Conservation (phyloP, 805 yeast species). For the Pichia thaimueangensis region DNA sequence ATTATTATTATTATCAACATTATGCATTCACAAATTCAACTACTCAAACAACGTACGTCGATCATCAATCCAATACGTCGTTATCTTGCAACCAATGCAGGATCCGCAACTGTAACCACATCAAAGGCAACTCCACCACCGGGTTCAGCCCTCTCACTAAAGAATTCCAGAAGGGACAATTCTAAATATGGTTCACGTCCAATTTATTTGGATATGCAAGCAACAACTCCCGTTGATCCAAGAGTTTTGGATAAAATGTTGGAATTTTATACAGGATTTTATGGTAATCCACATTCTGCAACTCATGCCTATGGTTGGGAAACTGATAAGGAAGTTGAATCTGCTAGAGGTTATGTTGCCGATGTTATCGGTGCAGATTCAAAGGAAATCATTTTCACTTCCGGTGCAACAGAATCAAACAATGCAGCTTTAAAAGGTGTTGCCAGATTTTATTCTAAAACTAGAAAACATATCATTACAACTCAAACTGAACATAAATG, state of each 20-base stretch:
- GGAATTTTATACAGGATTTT: constrained; percentile 80
- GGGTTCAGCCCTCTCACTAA: constrained; percentile 41
- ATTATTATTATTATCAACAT: too few species aligned
- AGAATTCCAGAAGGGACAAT: constrained; percentile 39
- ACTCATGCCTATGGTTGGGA: constrained; percentile 99
- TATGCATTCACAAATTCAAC: too few species aligned
- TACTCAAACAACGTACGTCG: neutral
- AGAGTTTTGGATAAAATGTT: constrained; percentile 88
- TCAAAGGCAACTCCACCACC: constrained; percentile 32
- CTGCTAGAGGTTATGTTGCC: constrained; percentile 79
- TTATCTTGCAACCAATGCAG: neutral
- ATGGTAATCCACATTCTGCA: constrained; percentile 96
- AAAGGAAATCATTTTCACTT: constrained; percentile 92
- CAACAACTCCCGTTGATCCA: constrained; percentile 97
- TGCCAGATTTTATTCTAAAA: constrained; percentile 82
- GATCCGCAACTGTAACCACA: constrained; percentile 3
- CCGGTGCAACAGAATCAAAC: constrained; percentile 97
- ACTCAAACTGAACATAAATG: constrained; percentile 98
- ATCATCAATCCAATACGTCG: too few species aligned
- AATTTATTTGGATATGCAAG: constrained; percentile 94
- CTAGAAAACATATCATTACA: constrained; percentile 91
- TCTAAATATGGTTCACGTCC: constrained; percentile 68
- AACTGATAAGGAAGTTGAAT: constrained; percentile 85
- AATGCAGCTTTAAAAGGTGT: constrained; percentile 95
- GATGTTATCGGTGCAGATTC: constrained; percentile 86